Evolutionary conservation across 108 stramenopile genomes (phyloP).

Genomic region (Cyclotella cryptica): DNA sequence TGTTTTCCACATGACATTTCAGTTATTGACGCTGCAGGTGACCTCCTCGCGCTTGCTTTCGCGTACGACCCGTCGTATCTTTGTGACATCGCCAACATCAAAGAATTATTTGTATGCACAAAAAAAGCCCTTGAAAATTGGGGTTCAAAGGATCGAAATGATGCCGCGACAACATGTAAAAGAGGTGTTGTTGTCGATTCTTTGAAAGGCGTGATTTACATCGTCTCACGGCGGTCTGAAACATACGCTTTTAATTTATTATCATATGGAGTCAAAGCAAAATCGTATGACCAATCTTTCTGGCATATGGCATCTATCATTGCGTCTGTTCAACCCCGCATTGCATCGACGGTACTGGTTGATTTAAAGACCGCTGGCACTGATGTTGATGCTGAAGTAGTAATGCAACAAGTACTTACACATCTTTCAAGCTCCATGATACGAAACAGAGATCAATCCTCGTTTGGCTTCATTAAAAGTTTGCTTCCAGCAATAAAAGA

Average conservation of each 20-base stretch:
- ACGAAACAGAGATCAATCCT: background rate
- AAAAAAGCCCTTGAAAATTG: slow-evolving; percentile 17
- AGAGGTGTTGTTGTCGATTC: background rate
- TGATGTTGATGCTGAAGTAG: background rate
- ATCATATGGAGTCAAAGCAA: slow-evolving; percentile 16
- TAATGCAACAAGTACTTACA: slow-evolving; percentile 20
- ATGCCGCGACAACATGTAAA: background rate
- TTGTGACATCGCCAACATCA: slow-evolving; percentile 21
- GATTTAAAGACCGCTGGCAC: background rate
- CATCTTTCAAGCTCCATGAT: slow-evolving; percentile 16
- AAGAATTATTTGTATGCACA: slow-evolving; percentile 21
- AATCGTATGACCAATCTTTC: background rate
- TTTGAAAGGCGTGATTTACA: slow-evolving; percentile 33
- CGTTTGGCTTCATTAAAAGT: slow-evolving; percentile 1
- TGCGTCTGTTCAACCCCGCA: slow-evolving; percentile 20
- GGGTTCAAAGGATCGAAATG: background rate
- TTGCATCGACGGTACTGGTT: slow-evolving; percentile 4
- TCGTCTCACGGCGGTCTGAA: slow-evolving; percentile 17
- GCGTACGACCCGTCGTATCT: slow-evolving; percentile 25
- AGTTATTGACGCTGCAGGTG: slow-evolving; percentile 19
- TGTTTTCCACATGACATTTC: background rate
- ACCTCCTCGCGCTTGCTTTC: slow-evolving; percentile 27
- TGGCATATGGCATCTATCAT: slow-evolving; percentile 23
- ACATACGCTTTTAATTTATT: slow-evolving; percentile 31
- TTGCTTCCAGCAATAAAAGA: slow-evolving; percentile 8